Conservation (phyloP, 2,329 filamentous ascomycete species). For the Aspergillus quadrilineatus region DNA sequence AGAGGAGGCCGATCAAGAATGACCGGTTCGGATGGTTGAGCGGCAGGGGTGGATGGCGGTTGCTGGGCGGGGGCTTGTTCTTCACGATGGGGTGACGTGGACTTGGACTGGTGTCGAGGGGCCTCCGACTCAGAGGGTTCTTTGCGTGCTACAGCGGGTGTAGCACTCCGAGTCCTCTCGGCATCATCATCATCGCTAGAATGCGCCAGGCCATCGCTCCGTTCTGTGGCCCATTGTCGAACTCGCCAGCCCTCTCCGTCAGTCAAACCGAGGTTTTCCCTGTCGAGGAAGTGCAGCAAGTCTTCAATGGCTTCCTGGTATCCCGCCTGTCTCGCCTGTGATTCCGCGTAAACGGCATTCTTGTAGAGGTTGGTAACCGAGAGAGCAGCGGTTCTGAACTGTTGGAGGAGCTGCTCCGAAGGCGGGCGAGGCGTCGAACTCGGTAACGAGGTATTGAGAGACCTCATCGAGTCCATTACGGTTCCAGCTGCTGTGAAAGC, state of each 20-base stretch:
- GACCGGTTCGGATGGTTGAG: slow-evolving; percentile 25
- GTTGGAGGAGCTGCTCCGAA: slow-evolving; percentile 67
- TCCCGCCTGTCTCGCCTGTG: slow-evolving; percentile 72
- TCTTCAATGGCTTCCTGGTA: slow-evolving; percentile 96
- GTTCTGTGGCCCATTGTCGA: slow-evolving; percentile 58
- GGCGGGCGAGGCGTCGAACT: slow-evolving; percentile 49
- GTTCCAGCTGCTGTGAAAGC: slow-evolving; percentile 10
- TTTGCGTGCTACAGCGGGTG: slow-evolving; percentile 36
- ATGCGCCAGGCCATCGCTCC: slow-evolving; percentile 43
- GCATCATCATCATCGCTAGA: slow-evolving; percentile 48
- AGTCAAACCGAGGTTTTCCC: slow-evolving; percentile 71
- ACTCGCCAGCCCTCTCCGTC: slow-evolving; percentile 75
- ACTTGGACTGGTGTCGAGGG: slow-evolving; percentile 29
- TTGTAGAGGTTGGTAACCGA: slow-evolving; percentile 97
- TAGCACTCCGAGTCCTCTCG: slow-evolving; percentile 37
- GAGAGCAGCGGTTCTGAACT: slow-evolving; percentile 88
- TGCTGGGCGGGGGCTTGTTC: slow-evolving; percentile 27
- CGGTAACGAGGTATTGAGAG: slow-evolving; percentile 62
- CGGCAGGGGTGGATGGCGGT: slow-evolving; percentile 20
- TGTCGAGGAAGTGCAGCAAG: slow-evolving; percentile 79
- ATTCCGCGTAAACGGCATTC: slow-evolving; percentile 75
- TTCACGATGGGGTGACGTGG: slow-evolving; percentile 29
- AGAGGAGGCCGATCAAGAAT: slow-evolving; percentile 32
- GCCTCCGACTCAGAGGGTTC: slow-evolving; percentile 29
- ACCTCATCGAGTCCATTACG: slow-evolving; percentile 64